phyloP scores from a whole-genome alignment of 495 filamentous ascomycete species.

The Choiromyces venosus region DNA sequence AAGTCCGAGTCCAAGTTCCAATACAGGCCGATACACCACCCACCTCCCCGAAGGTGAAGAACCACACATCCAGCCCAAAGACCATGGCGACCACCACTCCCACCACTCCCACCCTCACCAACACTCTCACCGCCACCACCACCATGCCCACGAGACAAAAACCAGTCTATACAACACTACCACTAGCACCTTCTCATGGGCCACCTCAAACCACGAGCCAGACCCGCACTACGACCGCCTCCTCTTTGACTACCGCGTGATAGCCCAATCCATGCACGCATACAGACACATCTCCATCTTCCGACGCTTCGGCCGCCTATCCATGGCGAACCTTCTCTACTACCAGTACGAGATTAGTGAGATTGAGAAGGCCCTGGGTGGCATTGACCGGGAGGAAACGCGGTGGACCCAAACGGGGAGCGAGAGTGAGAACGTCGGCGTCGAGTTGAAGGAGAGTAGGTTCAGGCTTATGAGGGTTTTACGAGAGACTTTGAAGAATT shows the following conservation, averaged over 20 bases:
- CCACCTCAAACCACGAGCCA: constrained; percentile 22
- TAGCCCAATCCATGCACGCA: constrained; percentile 38
- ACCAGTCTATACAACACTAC: constrained; percentile 19
- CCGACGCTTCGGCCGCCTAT: constrained; percentile 35
- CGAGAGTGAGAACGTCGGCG: constrained; percentile 28
- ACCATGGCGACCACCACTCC: constrained; percentile 19
- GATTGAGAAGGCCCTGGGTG: constrained; percentile 22
- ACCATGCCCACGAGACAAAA: constrained; percentile 12
- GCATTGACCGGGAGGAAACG: constrained; percentile 27
- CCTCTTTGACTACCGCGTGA: constrained; percentile 29
- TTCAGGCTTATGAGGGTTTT: constrained; percentile 32
- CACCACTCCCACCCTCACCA: constrained; percentile 9
- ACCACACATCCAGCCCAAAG: background rate
- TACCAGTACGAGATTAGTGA: constrained; percentile 34
- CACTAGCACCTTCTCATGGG: constrained; percentile 32
- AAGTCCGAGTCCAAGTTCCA: background rate
- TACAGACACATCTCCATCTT: constrained; percentile 40
- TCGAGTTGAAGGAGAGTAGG: constrained; percentile 23
- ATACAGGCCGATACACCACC: background rate
- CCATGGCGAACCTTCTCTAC: constrained; percentile 33
- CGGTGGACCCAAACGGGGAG: constrained; percentile 31
- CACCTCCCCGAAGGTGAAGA: background rate
- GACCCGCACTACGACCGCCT: constrained; percentile 31
- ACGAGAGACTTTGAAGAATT: constrained; percentile 25
- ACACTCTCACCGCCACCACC: constrained; percentile 21